These are phyloP conservation scores for Trichosporon faecale DNA, from an alignment of 1,284 basidiomycete species.

Conservation along the genomic window DNA sequence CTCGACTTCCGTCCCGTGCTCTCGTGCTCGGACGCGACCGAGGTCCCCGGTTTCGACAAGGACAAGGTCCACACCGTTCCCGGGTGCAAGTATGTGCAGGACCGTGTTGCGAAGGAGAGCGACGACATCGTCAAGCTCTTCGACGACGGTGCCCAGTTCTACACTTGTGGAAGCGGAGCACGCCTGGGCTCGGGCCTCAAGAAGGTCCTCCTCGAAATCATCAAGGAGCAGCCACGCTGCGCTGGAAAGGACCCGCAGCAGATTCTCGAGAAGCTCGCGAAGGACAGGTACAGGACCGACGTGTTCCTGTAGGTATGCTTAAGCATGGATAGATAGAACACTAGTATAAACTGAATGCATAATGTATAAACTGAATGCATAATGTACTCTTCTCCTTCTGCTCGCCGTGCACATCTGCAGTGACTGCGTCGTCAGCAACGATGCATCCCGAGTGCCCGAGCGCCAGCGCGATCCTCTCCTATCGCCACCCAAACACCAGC, in stretches of 20 bases:
- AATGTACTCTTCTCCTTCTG: background rate
- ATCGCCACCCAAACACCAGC: background rate
- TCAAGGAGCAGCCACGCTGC: constrained; percentile 5
- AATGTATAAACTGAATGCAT: background rate
- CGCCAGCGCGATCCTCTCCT: background rate
- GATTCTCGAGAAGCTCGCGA: constrained; percentile 11
- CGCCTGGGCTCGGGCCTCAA: constrained; percentile 20
- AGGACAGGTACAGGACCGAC: constrained; percentile 21
- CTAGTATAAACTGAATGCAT: background rate
- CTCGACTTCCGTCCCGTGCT: constrained; percentile 59
- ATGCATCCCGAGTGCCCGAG: background rate
- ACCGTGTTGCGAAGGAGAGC: constrained; percentile 57
- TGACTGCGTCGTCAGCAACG: background rate
- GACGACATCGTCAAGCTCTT: constrained; percentile 50
- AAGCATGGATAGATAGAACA: background rate
- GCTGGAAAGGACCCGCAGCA: constrained; percentile 3
- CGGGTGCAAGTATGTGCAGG: constrained; percentile 29
- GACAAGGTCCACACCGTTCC: constrained; percentile 8
- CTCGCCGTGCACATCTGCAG: background rate
- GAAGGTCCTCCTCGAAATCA: constrained; percentile 21
- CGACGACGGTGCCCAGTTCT: constrained; percentile 55
- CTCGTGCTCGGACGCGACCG: constrained; percentile 40
- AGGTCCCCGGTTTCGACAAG: background rate
- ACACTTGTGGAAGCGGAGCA: constrained; percentile 54
- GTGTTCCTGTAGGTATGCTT: constrained; percentile 14